Conservation (phyloP, 2,329 filamentous ascomycete genomes). For the Hymenoscyphus repandus region DNA sequence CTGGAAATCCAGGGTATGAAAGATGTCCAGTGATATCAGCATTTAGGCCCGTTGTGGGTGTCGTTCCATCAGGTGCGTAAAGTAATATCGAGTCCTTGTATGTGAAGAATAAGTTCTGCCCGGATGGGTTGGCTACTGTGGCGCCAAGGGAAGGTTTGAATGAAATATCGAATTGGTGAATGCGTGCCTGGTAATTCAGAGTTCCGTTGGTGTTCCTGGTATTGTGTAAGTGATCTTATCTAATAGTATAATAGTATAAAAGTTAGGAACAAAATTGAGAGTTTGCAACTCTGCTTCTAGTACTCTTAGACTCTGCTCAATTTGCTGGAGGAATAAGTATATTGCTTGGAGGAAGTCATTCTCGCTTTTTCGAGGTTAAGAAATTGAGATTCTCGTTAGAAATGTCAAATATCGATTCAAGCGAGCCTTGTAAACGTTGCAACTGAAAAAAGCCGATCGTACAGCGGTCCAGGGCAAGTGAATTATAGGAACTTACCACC, state of each 20-base stretch:
- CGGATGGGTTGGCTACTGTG: constrained; percentile 46
- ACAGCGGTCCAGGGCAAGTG: too few relatives aligned
- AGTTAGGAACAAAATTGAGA: too few relatives aligned
- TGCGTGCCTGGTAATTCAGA: constrained; percentile 59
- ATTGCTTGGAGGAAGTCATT: too few relatives aligned
- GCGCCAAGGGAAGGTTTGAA: constrained; percentile 50
- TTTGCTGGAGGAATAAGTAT: too few relatives aligned
- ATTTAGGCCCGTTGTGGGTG: constrained; percentile 60
- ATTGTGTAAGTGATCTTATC: not conserved
- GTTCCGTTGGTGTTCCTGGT: constrained; percentile 64
- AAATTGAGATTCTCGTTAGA: too few relatives aligned
- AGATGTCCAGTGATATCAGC: constrained; percentile 48
- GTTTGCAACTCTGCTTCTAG: too few relatives aligned
- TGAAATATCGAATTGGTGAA: constrained; percentile 61
- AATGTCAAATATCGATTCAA: too few relatives aligned
- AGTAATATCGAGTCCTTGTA: constrained; percentile 64
- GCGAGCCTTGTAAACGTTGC: not conserved
- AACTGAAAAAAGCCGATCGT: not conserved
- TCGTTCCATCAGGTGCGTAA: constrained; percentile 51
- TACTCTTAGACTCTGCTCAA: too few relatives aligned
- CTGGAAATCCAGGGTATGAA: constrained; percentile 52
- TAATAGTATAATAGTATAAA: too few relatives aligned
- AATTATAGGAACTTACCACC: constrained; percentile 44
- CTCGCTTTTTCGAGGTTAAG: too few relatives aligned
- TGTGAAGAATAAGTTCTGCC: constrained; percentile 54